These are phyloP conservation scores for Aaosphaeria pasadenensis DNA, from an alignment of 2,329 filamentous ascomycete species.

Conservation along the genomic window DNA sequence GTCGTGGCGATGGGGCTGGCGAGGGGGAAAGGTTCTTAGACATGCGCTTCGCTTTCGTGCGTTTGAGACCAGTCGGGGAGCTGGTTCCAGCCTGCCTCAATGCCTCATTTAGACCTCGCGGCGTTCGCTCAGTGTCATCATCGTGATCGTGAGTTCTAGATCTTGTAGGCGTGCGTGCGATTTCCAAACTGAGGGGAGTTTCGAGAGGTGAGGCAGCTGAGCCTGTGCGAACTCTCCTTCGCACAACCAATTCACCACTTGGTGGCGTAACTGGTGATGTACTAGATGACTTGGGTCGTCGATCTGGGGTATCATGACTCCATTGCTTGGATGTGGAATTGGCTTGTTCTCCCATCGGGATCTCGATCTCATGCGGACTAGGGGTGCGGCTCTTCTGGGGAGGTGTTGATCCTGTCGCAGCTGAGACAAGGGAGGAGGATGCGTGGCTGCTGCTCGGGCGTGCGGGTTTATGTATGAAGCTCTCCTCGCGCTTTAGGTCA, in stretches of 20 bases:
- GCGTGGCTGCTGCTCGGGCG: slow-evolving; percentile 50
- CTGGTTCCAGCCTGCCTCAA: slow-evolving; percentile 26
- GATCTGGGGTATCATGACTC: slow-evolving; percentile 36
- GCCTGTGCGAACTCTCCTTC: slow-evolving; percentile 9
- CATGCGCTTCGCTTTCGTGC: slow-evolving; percentile 39
- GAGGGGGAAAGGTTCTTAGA: slow-evolving; percentile 27
- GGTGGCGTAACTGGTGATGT: slow-evolving; percentile 35
- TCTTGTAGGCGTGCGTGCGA: slow-evolving; percentile 5
- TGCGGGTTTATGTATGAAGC: slow-evolving; percentile 40
- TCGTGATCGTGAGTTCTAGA: slow-evolving; percentile 10
- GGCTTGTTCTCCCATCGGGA: slow-evolving; percentile 60
- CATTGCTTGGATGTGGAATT: slow-evolving; percentile 46
- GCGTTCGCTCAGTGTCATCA: slow-evolving; percentile 25
- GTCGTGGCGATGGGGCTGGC: slow-evolving; percentile 21
- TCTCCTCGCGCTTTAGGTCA: slow-evolving; percentile 46
- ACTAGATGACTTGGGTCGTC: slow-evolving; percentile 21
- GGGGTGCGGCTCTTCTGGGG: slow-evolving; percentile 42
- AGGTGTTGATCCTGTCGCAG: slow-evolving; percentile 26
- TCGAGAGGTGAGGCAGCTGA: slow-evolving; percentile 13
- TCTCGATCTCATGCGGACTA: slow-evolving; percentile 54
- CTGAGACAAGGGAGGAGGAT: slow-evolving; percentile 49
- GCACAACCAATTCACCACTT: slow-evolving; percentile 36
- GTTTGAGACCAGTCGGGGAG: slow-evolving; percentile 32
- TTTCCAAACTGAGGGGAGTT: slow-evolving; percentile 10
- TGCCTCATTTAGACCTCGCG: slow-evolving; percentile 36